Evolutionary conservation across 2,329 filamentous ascomycete species (phyloP).

Genomic region (Elsinoe batatas): DNA sequence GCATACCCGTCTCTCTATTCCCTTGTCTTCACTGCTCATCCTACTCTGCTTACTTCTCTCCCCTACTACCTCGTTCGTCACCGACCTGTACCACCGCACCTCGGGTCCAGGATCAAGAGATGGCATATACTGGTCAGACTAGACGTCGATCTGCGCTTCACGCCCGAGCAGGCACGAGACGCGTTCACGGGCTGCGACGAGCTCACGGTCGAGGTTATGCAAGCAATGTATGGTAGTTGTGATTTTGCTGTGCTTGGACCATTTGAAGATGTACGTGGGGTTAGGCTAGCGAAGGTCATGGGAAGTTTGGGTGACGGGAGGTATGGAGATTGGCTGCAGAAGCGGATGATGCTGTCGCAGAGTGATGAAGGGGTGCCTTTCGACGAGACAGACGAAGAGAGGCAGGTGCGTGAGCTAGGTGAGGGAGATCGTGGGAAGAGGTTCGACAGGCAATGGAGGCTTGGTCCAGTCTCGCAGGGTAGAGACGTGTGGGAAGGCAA

Average conservation of each 20-base stretch:
- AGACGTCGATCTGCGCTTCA: slow-evolving; percentile 41
- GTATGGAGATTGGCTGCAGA: slow-evolving; percentile 37
- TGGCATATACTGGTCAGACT: slow-evolving; percentile 40
- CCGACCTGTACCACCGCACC: slow-evolving; percentile 13
- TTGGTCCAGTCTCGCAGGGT: not conserved
- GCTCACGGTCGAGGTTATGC: slow-evolving; percentile 42
- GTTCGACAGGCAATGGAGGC: not conserved
- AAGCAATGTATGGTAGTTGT: slow-evolving; percentile 35
- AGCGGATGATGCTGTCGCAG: slow-evolving; percentile 32
- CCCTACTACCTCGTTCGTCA: slow-evolving; percentile 32
- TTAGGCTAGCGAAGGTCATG: slow-evolving; percentile 34
- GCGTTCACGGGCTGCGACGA: slow-evolving; percentile 38
- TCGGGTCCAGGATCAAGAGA: slow-evolving; percentile 26
- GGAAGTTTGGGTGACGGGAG: slow-evolving; percentile 32
- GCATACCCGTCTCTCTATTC: slow-evolving; percentile 38
- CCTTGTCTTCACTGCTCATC: slow-evolving; percentile 43
- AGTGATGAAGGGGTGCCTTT: slow-evolving; percentile 24
- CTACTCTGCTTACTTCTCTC: slow-evolving; percentile 34
- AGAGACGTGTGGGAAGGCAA: slow-evolving; percentile 4
- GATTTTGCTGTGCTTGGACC: slow-evolving; percentile 34
- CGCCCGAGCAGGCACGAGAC: slow-evolving; percentile 27
- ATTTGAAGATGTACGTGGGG: slow-evolving; percentile 38
- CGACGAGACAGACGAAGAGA: slow-evolving; percentile 23
- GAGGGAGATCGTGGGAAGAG: not conserved
- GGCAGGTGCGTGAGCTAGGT: slow-evolving; percentile 20